Evolutionary conservation across 305 asterid species (phyloP).

Genomic region (Salvia sclarea): DNA sequence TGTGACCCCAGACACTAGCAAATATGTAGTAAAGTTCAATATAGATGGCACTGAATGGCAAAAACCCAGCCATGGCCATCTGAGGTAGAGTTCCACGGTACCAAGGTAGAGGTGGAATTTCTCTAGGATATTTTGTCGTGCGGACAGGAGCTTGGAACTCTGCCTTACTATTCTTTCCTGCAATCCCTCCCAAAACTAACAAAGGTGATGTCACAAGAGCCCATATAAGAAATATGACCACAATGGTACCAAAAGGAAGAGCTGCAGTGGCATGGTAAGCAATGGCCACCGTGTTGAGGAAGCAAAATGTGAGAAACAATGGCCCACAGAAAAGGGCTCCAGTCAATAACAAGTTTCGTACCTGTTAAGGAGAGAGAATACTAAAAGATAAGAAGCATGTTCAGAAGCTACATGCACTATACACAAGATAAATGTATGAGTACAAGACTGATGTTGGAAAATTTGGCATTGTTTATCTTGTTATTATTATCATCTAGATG

Average conservation of each 20-base stretch:
- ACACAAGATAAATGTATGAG: not conserved
- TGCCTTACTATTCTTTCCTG: conserved; percentile 76
- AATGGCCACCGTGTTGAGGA: conserved; percentile 79
- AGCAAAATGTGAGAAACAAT: conserved; percentile 68
- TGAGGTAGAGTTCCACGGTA: conserved; percentile 69
- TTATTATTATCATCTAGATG: not conserved
- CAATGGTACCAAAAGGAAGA: conserved; percentile 77
- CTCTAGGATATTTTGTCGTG: conserved; percentile 81
- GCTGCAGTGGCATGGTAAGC: conserved; percentile 81
- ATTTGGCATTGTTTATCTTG: not conserved
- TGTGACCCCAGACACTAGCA: conserved; percentile 86
- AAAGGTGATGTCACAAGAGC: conserved; percentile 77
- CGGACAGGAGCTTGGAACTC: conserved; percentile 86
- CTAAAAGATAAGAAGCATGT: not conserved
- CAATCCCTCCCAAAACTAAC: conserved; percentile 77
- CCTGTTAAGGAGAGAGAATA: conserved; percentile 41
- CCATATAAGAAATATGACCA: conserved; percentile 75
- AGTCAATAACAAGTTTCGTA: conserved; percentile 63
- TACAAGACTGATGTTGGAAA: not conserved
- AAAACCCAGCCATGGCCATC: conserved; percentile 89
- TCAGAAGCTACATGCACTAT: not conserved
- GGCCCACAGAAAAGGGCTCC: conserved; percentile 80
- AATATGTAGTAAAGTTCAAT: conserved; percentile 78
- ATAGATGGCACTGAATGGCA: conserved; percentile 81
- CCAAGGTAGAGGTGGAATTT: conserved; percentile 78